Conservation (phyloP, 2,329 filamentous ascomycete genomes). For the Fusarium piperis region DNA sequence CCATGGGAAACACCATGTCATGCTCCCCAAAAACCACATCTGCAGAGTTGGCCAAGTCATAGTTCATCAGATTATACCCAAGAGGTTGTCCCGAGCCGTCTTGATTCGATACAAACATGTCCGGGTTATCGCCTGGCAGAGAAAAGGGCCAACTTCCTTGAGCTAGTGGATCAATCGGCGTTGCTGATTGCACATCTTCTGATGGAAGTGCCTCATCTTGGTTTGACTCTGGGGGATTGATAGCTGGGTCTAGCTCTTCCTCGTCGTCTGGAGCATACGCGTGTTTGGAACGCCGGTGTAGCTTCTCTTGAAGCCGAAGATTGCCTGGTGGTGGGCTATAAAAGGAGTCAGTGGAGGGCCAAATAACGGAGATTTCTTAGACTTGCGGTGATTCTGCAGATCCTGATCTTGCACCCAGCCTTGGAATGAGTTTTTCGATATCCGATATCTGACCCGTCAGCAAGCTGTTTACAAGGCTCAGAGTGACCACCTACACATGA, state of each 20-base stretch:
- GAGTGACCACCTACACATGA: conserved; percentile 15
- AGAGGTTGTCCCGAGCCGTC: neutral
- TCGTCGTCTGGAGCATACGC: conserved; percentile 24
- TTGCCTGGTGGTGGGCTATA: neutral
- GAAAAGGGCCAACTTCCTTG: conserved; percentile 23
- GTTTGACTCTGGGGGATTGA: neutral
- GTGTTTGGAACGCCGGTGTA: conserved; percentile 35
- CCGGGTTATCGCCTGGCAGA: neutral
- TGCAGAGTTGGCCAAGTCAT: conserved; percentile 6
- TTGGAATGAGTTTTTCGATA: conserved; percentile 20
- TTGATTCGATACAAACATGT: neutral
- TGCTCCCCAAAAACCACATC: conserved; percentile 10
- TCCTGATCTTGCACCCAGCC: neutral
- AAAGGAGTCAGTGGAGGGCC: neutral
- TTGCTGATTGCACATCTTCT: neutral
- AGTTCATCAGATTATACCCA: neutral
- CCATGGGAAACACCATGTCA: conserved; percentile 16
- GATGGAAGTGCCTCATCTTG: neutral
- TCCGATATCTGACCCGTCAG: conserved; percentile 17
- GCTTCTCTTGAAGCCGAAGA: conserved; percentile 3
- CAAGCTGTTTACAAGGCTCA: accelerated
- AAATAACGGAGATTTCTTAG: accelerated
- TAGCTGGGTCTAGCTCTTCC: conserved; percentile 14
- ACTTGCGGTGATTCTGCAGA: conserved; percentile 12
- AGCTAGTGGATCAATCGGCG: neutral